phyloP scores from a whole-genome alignment of 495 filamentous ascomycete species.

The Amphirosellinia nigrospora region DNA sequence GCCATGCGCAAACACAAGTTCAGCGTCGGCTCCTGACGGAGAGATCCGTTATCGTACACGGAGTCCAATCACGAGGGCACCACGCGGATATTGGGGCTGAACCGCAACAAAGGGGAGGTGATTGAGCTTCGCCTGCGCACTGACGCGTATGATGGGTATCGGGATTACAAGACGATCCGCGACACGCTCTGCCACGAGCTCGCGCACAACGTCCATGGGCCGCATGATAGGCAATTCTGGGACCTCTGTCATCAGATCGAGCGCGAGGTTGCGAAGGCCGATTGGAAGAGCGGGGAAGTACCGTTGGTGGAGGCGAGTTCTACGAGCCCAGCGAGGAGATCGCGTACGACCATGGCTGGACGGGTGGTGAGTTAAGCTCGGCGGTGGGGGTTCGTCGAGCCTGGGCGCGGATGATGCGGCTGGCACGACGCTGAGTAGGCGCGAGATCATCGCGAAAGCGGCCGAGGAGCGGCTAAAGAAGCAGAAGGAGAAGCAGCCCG shows the following conservation, averaged over 20 bases:
- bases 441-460: conserved; percentile 77
- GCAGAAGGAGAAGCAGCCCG: conserved; percentile 52
- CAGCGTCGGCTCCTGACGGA: conserved; percentile 87
- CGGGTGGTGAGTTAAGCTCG: conserved; percentile 84
- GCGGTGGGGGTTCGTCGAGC: conserved; percentile 53
- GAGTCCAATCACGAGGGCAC: conserved; percentile 64
- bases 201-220: conserved; percentile 84
- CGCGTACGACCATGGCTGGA: conserved; percentile 81
- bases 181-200: conserved; percentile 95
- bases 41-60: conserved; percentile 85
- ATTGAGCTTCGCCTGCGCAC: conserved; percentile 91
- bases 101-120: conserved; percentile 85
- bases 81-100: conserved; percentile 82
- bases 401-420: conserved; percentile 18
- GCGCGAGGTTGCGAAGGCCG: conserved; percentile 77
- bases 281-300: conserved; percentile 75
- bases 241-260: conserved; percentile 84
- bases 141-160: conserved; percentile 91
- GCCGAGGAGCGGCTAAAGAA: conserved; percentile 74
- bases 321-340: conserved; percentile 67
- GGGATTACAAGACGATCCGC: conserved; percentile 88
- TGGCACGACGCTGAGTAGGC: conserved; percentile 49
- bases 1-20: conserved; percentile 86
- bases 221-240: conserved; percentile 90
- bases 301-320: conserved; percentile 69